phyloP scores from a whole-genome alignment of 2,329 filamentous ascomycete species.

The Cercospora sp. region DNA sequence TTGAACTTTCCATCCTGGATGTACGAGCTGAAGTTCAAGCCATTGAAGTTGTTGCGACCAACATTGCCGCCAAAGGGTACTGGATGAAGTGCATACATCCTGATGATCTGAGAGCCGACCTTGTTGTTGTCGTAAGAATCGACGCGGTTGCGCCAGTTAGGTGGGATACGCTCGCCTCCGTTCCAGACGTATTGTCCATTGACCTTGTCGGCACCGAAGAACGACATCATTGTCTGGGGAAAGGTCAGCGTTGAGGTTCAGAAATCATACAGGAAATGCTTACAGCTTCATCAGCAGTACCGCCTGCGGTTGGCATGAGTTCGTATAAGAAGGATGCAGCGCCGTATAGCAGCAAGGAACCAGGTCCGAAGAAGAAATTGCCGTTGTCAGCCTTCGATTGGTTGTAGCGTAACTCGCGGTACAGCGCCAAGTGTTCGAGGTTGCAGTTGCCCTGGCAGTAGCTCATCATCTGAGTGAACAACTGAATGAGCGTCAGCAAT shows the following conservation, averaged over 20 bases:
- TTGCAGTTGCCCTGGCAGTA: conserved; percentile 41
- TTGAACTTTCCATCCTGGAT: conserved; percentile 44
- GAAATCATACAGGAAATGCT: conserved; percentile 8
- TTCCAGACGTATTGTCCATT: conserved; percentile 44
- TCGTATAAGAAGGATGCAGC: conserved; percentile 47
- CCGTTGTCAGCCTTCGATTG: conserved; percentile 41
- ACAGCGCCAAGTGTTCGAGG: conserved; percentile 33
- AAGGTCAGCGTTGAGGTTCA: conserved; percentile 29
- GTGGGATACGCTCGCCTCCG: conserved; percentile 42
- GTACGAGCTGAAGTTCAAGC: conserved; percentile 35
- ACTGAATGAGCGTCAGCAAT: conserved; percentile 8
- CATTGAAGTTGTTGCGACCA: conserved; percentile 18
- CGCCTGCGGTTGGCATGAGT: conserved; percentile 40
- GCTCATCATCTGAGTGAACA: conserved; percentile 41
- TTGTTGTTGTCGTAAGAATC: conserved; percentile 37
- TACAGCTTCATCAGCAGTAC: conserved; percentile 37
- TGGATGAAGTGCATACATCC: conserved; percentile 44
- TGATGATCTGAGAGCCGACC: conserved; percentile 42
- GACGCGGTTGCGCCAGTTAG: conserved; percentile 39
- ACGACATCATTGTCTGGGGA: conserved; percentile 40
- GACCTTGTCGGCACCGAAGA: conserved; percentile 46
- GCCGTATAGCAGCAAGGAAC: conserved; percentile 42
- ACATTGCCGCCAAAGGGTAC: conserved; percentile 45
- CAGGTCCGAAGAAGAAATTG: conserved; percentile 47
- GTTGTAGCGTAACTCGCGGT: conserved; percentile 43